phyloP scores from a whole-genome alignment of 768 basidiomycete genomes.

The Crepidotus variabilis region DNA sequence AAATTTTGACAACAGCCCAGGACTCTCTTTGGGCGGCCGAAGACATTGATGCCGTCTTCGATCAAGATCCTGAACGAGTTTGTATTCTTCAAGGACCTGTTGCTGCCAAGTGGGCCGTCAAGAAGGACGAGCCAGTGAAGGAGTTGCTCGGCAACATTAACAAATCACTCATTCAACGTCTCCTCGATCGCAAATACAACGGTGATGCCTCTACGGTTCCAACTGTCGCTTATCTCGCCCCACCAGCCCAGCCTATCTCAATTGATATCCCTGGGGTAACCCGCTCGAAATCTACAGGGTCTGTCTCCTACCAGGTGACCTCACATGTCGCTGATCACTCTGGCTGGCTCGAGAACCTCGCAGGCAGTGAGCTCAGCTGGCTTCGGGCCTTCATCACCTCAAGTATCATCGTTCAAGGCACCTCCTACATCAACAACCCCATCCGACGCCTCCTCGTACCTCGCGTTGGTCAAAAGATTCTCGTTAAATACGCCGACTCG shows the following conservation, averaged over 20 bases:
- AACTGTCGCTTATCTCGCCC: constrained; percentile 76
- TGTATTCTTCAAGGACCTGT: constrained; percentile 98
- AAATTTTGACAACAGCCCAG: constrained; percentile 30
- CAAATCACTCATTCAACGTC: constrained; percentile 66
- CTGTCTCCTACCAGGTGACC: constrained; percentile 50
- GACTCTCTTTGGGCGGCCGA: constrained; percentile 98
- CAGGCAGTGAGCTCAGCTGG: constrained; percentile 83
- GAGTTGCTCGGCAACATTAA: constrained; percentile 90
- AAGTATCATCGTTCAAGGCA: constrained; percentile 82
- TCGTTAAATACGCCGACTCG: constrained; percentile 47
- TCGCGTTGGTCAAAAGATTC: constrained; percentile 73
- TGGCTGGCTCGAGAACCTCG: constrained; percentile 82
- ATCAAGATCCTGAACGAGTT: constrained; percentile 97
- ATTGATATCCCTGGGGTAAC: constrained; percentile 36
- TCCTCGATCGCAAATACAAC: constrained; percentile 74
- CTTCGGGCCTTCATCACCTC: constrained; percentile 80
- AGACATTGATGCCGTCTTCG: constrained; percentile 98
- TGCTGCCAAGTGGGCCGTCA: constrained; percentile 80
- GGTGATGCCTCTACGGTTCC: constrained; percentile 78
- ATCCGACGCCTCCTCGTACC: constrained; percentile 84
- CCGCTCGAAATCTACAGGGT: constrained; percentile 35
- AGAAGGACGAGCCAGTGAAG: constrained; percentile 93
- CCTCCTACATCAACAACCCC: constrained; percentile 84
- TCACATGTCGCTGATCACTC: constrained; percentile 51
- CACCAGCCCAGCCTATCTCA: constrained; percentile 31